Evolutionary conservation across 768 basidiomycete genomes (phyloP), one percentile per base, ranked within the genome.

Genomic region (Symmetrospora coprosmae): DNA sequence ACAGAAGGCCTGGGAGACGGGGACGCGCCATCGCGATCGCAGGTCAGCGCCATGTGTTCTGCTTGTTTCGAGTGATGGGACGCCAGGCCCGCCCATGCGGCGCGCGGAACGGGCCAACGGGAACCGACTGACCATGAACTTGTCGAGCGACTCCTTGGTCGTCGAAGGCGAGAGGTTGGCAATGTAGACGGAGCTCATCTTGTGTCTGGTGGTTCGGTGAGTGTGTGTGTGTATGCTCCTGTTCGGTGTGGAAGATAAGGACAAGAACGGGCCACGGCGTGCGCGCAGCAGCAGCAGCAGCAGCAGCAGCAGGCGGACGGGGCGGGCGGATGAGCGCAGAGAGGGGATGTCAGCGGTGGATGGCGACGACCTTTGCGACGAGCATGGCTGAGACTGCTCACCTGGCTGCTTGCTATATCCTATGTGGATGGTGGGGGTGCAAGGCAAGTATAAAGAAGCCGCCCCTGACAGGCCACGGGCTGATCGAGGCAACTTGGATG

Each of bases 1-100:
- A 70, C 89, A 94, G 75, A 92, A 94, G 2, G 51, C 56, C 56
- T 49, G 21, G 8, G n/a, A n/a, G 27, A 31, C 14, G 13, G 50
- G 25, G 30, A 28, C 40, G 33, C 47, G 45, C 8, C 14, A 48
- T 11, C 40, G n/a, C 28, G 9, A 9, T 48, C 39, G 52, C 34
- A 19, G 17, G 16, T 40, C 9, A 37, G 8, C 40, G 59, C 23
- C 30, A 37, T 25, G 4, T 41, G 5, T 39, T 35, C 25, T 9
- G 3, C 13, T 35, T 30, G 11, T 60, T 27, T 8, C 8, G 13
- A 34, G 9, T 33, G 16, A n/a, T 23, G 19, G 27, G 27, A 43
- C 11, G 14, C 8, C 38, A 6, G 13, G 31, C 9, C 21, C n/a
- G 17, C 14, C n/a, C n/a, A n/a, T n/a, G 38, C 11, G 16, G 30